These are phyloP conservation scores for Pisolithus sp. DNA, from an alignment of 768 basidiomycete species.

Conservation along the genomic window DNA sequence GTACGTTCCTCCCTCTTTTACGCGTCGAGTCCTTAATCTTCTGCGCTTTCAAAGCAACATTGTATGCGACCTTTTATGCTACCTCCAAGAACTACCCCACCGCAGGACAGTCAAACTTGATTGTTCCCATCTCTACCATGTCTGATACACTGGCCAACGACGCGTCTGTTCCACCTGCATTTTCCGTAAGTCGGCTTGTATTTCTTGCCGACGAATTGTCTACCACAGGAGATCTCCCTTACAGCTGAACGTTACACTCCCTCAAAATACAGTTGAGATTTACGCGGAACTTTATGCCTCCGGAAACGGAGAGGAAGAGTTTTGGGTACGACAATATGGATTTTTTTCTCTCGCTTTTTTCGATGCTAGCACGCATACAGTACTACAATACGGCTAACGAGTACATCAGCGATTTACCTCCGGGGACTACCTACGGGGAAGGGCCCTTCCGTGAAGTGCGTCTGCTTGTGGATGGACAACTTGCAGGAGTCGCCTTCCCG, in stretches of 20 bases:
- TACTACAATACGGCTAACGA: constrained; percentile 63
- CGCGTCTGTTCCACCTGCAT: constrained; percentile 69
- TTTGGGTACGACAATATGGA: constrained; percentile 50
- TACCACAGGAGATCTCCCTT: not conserved
- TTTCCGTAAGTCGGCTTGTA: constrained; percentile 43
- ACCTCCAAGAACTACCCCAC: constrained; percentile 52
- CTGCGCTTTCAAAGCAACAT: constrained; percentile 39
- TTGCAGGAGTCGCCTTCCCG: constrained; percentile 55
- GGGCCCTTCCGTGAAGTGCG: constrained; percentile 63
- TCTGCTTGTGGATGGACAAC: constrained; percentile 46
- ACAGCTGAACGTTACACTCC: constrained; percentile 63
- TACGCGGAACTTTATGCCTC: constrained; percentile 71
- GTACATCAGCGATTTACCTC: constrained; percentile 50
- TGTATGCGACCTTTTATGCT: constrained; percentile 67
- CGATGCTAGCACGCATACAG: constrained; percentile 27
- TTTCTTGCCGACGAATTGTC: not conserved
- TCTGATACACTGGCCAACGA: constrained; percentile 59
- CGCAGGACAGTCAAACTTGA: constrained; percentile 52
- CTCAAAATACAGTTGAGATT: constrained; percentile 58
- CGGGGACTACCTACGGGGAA: constrained; percentile 37
- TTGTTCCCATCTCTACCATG: constrained; percentile 66
- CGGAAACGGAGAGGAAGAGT: constrained; percentile 62
- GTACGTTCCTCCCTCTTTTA: constrained; percentile 30
- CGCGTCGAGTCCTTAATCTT: not conserved
- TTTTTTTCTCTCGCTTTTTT: not conserved